A percentile compares a stretch with the other conserved stretches of the same genome.
phyloP scores from a whole-genome alignment of 305 asterid species.

The Fraxinus velutina region DNA sequence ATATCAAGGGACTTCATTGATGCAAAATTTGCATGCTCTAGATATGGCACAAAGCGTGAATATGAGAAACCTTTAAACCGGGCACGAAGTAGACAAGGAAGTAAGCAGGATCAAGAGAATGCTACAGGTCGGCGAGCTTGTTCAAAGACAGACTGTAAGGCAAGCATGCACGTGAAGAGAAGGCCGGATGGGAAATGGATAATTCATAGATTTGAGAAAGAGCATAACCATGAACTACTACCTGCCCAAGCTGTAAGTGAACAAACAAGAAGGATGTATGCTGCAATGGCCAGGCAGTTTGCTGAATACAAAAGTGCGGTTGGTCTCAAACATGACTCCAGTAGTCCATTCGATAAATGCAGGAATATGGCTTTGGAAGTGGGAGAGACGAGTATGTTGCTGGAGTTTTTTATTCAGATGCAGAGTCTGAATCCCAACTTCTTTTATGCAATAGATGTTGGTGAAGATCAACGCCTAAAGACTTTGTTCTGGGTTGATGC shows the following conservation, averaged over 20 bases:
- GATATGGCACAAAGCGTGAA: conserved; percentile 86
- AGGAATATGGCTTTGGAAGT: conserved; percentile 61
- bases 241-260: conserved; percentile 98
- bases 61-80: conserved; percentile 79
- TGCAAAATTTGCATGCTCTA: conserved; percentile 80
- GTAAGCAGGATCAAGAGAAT: conserved; percentile 75
- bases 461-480: conserved; percentile 71
- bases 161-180: conserved; percentile 95
- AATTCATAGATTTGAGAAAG: conserved; percentile 89
- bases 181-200: conserved; percentile 90
- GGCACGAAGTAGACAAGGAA: conserved; percentile 80
- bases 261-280: conserved; percentile 91
- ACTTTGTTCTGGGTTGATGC: conserved; percentile 83
- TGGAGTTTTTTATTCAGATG: conserved; percentile 73
- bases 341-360: conserved; percentile 65
- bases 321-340: conserved; percentile 65
- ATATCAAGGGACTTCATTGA: conserved; percentile 82
- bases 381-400: conserved; percentile 50
- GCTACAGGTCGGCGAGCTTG: conserved; percentile 88
- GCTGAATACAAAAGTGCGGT: conserved; percentile 85
- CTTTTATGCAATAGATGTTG: conserved; percentile 73
- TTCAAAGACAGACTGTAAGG: conserved; percentile 91
- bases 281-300: conserved; percentile 88
- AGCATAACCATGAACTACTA: conserved; percentile 84
- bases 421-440: conserved; percentile 69